Evolutionary conservation across 176 grass and related monocot species (phyloP).

Genomic region (Lolium rigidum): DNA sequence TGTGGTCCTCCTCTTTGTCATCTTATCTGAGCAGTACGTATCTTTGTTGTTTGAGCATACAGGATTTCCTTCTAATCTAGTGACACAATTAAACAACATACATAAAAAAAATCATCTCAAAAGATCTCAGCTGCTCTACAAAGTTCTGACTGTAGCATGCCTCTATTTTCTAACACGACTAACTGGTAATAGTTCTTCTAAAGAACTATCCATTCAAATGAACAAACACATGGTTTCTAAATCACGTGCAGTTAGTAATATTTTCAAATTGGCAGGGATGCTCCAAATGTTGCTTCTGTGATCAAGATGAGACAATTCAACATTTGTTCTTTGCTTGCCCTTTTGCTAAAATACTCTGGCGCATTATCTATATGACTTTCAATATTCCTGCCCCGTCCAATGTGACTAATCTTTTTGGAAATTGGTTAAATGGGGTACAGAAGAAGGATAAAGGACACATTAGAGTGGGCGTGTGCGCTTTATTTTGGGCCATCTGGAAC

Average conservation of each 20-base stretch:
- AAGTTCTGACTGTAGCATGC: neutral
- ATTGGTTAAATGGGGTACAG: too few species aligned
- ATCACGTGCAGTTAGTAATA: neutral
- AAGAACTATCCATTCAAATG: neutral
- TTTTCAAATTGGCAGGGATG: too few species aligned
- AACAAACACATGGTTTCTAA: neutral
- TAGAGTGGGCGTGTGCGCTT: too few species aligned
- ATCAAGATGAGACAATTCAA: too few species aligned
- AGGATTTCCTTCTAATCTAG: slow-evolving; percentile 32
- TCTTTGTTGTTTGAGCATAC: slow-evolving; percentile 3
- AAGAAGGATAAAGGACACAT: too few species aligned
- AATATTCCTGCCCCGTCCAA: too few species aligned
- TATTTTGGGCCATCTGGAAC: too few species aligned
- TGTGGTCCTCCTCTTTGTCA: neutral
- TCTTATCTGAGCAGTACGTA: neutral
- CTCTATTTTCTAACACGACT: neutral
- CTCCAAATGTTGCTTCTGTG: too few species aligned
- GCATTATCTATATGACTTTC: too few species aligned
- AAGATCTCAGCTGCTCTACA: neutral
- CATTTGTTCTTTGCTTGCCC: too few species aligned
- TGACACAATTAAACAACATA: neutral
- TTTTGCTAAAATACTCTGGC: too few species aligned
- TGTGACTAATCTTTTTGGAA: too few species aligned
- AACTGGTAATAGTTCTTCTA: neutral
- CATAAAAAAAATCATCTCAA: neutral